These are phyloP conservation scores for Plasmodium ovale DNA, from an alignment of 169 alveolate species.

Conservation along the genomic window DNA sequence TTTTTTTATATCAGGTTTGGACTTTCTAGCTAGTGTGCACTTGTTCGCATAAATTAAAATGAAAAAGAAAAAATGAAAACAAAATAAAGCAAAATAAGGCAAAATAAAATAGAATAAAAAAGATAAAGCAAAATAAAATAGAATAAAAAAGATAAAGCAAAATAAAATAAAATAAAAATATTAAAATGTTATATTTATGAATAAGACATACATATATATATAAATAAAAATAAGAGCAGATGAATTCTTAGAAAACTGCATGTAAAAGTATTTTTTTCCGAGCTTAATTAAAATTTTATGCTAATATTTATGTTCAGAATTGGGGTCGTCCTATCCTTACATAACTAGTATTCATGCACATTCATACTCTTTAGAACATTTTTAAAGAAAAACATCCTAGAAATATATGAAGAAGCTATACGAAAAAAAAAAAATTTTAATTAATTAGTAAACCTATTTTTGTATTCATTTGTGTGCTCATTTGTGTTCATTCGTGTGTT, in stretches of 20 bases:
- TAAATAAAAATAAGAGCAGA: conserved; percentile 16
- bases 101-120: no score
- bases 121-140: no score
- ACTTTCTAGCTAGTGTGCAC: conserved; percentile 37
- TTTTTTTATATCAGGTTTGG: neutral
- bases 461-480: no score
- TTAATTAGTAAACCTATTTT: neutral
- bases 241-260: conserved; percentile 24
- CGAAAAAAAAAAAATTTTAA: neutral
- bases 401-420: conserved; percentile 21
- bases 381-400: neutral
- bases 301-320: conserved; percentile 7
- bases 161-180: neutral
- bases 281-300: neutral
- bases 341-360: conserved; percentile 22
- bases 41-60: conserved; percentile 30
- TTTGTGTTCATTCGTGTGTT: no score
- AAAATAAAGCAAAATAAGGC: no score
- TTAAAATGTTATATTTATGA: neutral
- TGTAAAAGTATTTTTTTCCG: conserved; percentile 3
- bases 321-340: no score
- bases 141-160: no score
- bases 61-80: conserved; percentile 9
- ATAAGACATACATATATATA: conserved; percentile 40
- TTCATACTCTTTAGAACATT: neutral